Evolutionary conservation across 2,329 filamentous ascomycete genomes (phyloP), one percentile per base, ranked within the genome.

Genomic region (Aspergillus ruber): DNA sequence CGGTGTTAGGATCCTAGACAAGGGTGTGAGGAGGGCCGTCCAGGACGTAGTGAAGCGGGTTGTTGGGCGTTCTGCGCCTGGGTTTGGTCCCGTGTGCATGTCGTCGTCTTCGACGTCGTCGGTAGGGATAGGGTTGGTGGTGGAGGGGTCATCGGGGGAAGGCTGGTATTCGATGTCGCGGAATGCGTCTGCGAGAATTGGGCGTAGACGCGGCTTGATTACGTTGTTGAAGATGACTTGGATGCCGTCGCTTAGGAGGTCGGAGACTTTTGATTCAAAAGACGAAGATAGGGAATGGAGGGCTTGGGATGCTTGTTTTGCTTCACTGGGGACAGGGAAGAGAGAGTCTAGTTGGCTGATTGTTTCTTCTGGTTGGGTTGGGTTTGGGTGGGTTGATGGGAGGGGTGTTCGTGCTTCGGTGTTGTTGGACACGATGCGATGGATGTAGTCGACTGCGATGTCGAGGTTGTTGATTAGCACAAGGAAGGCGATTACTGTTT

Each of bases 391-490:
- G 2, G 54, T 35, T 33, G 36, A 6, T 39, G 36, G 15, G 5
- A 18, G 56, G 43, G 6, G 56, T 46, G 41, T 60, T 42, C 61
- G 64, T 3, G 58, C 53, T 43, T 68, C 75, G 21, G 90, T 74
- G 42, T 85, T 82, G 29, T 82, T 78, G 27, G 79, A 78, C 40
- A 97, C 84, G 56, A 98, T 96, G 46, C 91, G 86, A 13, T 82
- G 81, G 44, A 96, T 80, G 68, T 98, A 98, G 62, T 96, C 89
- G 52, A 88, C 88, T 8, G 90, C 85, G 50, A 95, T 81, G 64
- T 98, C 91, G 21, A 98, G 82, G 64, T 91, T 96, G 76, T 98
- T 98, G 68, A 96, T 89, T 42, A 96, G 79, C 18, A 97, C 85
- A 13, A 96, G 82, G 66, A 98, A 98, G 3, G 86, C 78, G 44